These are phyloP conservation scores for Euphorbia schlechtendalii DNA, from an alignment of 441 rosid genomes.

Conservation along the genomic window DNA sequence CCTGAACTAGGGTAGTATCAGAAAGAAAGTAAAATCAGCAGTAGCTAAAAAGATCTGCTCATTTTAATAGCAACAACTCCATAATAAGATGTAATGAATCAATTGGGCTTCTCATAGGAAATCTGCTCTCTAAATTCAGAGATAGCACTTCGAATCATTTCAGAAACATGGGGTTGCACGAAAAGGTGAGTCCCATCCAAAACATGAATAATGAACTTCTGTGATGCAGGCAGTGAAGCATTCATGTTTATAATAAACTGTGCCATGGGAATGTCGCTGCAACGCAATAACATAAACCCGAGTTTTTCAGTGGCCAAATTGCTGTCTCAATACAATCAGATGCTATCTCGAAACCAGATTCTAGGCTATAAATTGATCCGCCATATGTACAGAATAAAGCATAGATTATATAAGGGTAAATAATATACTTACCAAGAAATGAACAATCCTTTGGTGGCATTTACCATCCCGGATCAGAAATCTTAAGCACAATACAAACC, in stretches of 20 bases:
- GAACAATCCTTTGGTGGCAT: constrained; percentile 81
- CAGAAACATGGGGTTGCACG: neutral
- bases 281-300: neutral
- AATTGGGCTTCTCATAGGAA: constrained; percentile 3
- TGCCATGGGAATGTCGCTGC: neutral
- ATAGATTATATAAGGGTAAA: neutral
- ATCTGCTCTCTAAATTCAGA: constrained; percentile 4
- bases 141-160: constrained; percentile 3
- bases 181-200: neutral
- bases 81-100: neutral
- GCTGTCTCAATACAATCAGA: too few relatives aligned
- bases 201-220: constrained; percentile 5
- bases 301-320: too few relatives aligned
- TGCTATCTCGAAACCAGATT: too few relatives aligned
- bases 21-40: neutral
- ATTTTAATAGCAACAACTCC: neutral
- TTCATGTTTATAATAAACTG: neutral
- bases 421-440: constrained; percentile 50
- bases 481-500: neutral
- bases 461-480: constrained; percentile 45
- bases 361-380: too few relatives aligned
- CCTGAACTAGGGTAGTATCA: neutral
- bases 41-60: neutral
- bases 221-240: constrained; percentile 5
- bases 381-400: too few relatives aligned